Conservation (phyloP, 352 stramenopile species). For the Globisporangium camurandrum region DNA sequence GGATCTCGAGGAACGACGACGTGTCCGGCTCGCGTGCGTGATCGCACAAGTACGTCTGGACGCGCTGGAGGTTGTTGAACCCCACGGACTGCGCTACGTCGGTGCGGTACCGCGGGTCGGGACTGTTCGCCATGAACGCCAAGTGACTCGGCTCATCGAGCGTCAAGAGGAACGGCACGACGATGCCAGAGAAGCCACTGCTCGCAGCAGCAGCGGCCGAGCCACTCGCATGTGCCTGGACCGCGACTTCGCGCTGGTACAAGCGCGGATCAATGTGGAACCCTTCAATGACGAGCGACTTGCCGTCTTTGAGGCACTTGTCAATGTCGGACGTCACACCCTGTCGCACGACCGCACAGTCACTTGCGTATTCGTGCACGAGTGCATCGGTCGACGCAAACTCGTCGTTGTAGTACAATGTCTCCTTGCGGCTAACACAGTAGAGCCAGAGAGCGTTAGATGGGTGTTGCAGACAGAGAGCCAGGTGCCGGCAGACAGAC, state of each 20-base stretch:
- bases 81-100: conserved; percentile 32
- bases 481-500: too few species aligned
- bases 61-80: conserved; percentile 68
- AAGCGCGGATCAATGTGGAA: conserved; percentile 83
- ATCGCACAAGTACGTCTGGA: conserved; percentile 65
- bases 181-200: conserved; percentile 51
- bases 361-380: conserved; percentile 61
- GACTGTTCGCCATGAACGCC: conserved; percentile 80
- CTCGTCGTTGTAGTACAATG: conserved; percentile 47
- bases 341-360: conserved; percentile 75
- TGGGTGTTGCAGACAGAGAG: not conserved
- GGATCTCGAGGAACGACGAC: conserved; percentile 68
- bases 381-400: conserved; percentile 60
- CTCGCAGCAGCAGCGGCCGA: conserved; percentile 9
- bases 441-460: not conserved
- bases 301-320: conserved; percentile 86
- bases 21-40: conserved; percentile 35
- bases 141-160: conserved; percentile 57
- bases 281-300: conserved; percentile 84
- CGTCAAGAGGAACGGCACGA: conserved; percentile 72
- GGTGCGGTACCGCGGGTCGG: conserved; percentile 71
- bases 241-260: conserved; percentile 66
- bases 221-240: conserved; percentile 17
- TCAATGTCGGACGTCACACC: conserved; percentile 82
- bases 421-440: conserved; percentile 52